A percentile compares a stretch with the other conserved stretches of the same genome.
phyloP scores from a whole-genome alignment of 345 rosid genomes.

The Salix koriyanagi region DNA sequence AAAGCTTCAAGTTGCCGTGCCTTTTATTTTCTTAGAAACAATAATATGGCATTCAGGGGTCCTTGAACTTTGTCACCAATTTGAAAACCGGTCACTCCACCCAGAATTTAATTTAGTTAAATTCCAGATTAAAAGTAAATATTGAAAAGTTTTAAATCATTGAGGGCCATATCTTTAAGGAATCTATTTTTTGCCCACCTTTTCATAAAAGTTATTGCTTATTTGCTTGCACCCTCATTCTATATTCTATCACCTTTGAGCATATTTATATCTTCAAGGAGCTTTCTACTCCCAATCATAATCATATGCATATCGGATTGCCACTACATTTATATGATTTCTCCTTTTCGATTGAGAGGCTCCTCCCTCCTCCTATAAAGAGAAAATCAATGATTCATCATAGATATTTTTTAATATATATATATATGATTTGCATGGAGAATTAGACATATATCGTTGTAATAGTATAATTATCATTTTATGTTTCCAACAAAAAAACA shows the following conservation, averaged over 20 bases:
- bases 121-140: background rate
- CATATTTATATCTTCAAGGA: background rate
- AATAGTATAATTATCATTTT: too few relatives aligned
- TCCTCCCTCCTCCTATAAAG: background rate
- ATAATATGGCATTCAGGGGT: background rate
- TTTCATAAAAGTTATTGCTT: background rate
- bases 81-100: too few relatives aligned
- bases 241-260: background rate
- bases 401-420: background rate
- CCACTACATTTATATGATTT: background rate
- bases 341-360: background rate
- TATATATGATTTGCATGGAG: too few relatives aligned
- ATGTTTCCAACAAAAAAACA: too few relatives aligned
- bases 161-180: background rate
- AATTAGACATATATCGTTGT: too few relatives aligned
- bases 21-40: too few relatives aligned
- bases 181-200: background rate
- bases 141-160: background rate
- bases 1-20: background rate
- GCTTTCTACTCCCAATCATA: background rate
- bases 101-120: background rate
- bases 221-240: background rate
- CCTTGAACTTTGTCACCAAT: too few relatives aligned
- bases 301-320: background rate
- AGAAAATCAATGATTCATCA: background rate